These are phyloP conservation scores for Amanita polypyramis DNA, from an alignment of 768 basidiomycete species.

Conservation along the genomic window DNA sequence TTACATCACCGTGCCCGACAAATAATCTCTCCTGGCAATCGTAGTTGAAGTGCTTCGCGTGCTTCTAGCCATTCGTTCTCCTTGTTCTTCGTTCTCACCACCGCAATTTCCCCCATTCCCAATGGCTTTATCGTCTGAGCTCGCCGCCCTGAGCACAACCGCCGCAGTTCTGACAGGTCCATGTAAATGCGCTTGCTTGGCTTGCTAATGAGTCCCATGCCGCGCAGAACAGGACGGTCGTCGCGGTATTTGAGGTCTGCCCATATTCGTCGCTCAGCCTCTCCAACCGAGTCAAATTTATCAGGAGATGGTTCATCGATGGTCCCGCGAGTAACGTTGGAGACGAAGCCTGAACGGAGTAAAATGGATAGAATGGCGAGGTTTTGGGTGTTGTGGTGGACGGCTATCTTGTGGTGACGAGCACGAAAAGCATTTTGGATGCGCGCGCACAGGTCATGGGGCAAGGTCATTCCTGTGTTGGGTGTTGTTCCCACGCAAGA, in stretches of 20 bases:
- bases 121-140: slow-evolving; percentile 76
- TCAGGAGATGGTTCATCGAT: slow-evolving; percentile 50
- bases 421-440: slow-evolving; percentile 89
- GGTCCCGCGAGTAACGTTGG: slow-evolving; percentile 74
- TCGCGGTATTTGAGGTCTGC: slow-evolving; percentile 90
- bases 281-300: slow-evolving; percentile 46
- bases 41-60: slow-evolving; percentile 76
- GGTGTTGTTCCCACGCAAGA: too few species aligned
- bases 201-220: slow-evolving; percentile 76
- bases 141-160: slow-evolving; percentile 74
- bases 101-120: slow-evolving; percentile 86
- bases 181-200: slow-evolving; percentile 78
- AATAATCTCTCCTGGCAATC: slow-evolving; percentile 76
- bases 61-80: slow-evolving; percentile 87
- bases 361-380: slow-evolving; percentile 89
- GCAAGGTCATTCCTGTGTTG: slow-evolving; percentile 35
- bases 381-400: slow-evolving; percentile 81
- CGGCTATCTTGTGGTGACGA: slow-evolving; percentile 64
- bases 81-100: slow-evolving; percentile 63
- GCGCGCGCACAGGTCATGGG: slow-evolving; percentile 83
- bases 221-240: slow-evolving; percentile 70
- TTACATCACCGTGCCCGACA: slow-evolving; percentile 54
- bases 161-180: slow-evolving; percentile 57
- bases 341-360: slow-evolving; percentile 82
- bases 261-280: slow-evolving; percentile 79